These are phyloP conservation scores for Anisogramma anomala DNA, from an alignment of 2,329 filamentous ascomycete genomes.

Conservation along the genomic window DNA sequence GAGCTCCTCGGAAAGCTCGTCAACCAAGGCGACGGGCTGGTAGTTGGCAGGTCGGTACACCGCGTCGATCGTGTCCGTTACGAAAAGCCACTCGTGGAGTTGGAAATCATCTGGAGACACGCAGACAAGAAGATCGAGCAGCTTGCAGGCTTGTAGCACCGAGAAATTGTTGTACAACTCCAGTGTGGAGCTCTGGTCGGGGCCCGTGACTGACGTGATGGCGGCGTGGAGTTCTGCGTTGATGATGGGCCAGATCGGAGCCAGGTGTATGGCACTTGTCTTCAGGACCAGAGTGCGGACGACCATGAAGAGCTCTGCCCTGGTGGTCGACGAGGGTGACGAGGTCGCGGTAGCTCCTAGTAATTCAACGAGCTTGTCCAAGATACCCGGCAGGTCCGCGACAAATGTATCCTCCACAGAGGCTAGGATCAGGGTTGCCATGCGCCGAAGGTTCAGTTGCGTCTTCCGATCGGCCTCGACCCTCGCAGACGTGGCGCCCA, in stretches of 20 bases:
- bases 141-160: slow-evolving; percentile 83
- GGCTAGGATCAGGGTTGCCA: slow-evolving; percentile 69
- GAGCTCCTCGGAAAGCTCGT: slow-evolving; percentile 72
- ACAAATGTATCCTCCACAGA: slow-evolving; percentile 70
- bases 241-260: slow-evolving; percentile 79
- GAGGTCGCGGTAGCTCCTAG: slow-evolving; percentile 73
- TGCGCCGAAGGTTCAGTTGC: slow-evolving; percentile 76
- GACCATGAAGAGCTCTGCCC: slow-evolving; percentile 83
- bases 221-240: slow-evolving; percentile 76
- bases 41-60: slow-evolving; percentile 68
- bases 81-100: slow-evolving; percentile 94
- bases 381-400: slow-evolving; percentile 57
- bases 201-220: slow-evolving; percentile 60
- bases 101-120: slow-evolving; percentile 92
- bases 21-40: slow-evolving; percentile 64
- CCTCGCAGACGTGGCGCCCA: slow-evolving; percentile 83
- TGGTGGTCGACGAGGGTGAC: slow-evolving; percentile 80
- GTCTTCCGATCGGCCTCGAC: slow-evolving; percentile 92
- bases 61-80: slow-evolving; percentile 93
- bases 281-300: slow-evolving; percentile 71
- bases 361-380: slow-evolving; percentile 80
- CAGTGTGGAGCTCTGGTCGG: slow-evolving; percentile 48
- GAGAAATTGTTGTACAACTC: slow-evolving; percentile 68
- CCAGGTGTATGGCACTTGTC: slow-evolving; percentile 67
- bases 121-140: slow-evolving; percentile 79